phyloP scores from a whole-genome alignment of 2,329 filamentous ascomycete genomes.

The Pseudonectria foliicola region DNA sequence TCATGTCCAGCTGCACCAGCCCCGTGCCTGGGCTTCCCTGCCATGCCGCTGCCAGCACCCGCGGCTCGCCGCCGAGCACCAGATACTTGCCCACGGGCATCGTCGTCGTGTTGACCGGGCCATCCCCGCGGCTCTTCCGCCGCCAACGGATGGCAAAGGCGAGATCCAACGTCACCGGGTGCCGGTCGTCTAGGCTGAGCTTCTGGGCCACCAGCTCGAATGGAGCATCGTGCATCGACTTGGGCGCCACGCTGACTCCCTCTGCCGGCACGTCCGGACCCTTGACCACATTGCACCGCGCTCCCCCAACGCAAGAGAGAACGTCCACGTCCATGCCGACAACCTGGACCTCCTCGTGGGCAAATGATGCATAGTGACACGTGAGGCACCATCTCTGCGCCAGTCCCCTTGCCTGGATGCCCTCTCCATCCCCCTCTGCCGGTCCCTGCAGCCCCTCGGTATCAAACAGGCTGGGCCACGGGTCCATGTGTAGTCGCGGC shows the following conservation, averaged over 20 bases:
- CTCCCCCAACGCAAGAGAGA: conserved; percentile 53
- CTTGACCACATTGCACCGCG: conserved; percentile 46
- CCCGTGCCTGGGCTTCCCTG: conserved; percentile 22
- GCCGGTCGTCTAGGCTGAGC: conserved; percentile 71
- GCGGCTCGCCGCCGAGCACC: conserved; percentile 76
- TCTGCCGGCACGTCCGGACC: conserved; percentile 30
- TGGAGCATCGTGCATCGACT: conserved; percentile 62
- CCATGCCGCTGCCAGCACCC: conserved; percentile 61
- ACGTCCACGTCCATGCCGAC: conserved; percentile 55
- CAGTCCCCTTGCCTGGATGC: conserved; percentile 48
- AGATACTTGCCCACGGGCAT: conserved; percentile 74
- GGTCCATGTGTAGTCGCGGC: conserved; percentile 66
- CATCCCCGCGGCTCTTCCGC: conserved; percentile 36
- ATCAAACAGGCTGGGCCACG: conserved; percentile 85
- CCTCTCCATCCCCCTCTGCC: conserved; percentile 24
- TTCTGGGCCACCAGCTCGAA: conserved; percentile 75
- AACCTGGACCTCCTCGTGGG: conserved; percentile 61
- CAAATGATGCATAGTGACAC: conserved; percentile 70
- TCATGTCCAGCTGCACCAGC: conserved; percentile 46
- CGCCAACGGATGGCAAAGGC: conserved; percentile 72
- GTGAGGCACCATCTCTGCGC: conserved; percentile 75
- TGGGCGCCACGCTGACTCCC: conserved; percentile 50
- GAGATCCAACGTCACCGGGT: conserved; percentile 66
- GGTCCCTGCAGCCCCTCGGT: conserved; percentile 40
- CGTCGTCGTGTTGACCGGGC: conserved; percentile 51